Evolutionary conservation across 257 asterid species (phyloP).

Genomic region (Gynochthodes officinalis): DNA sequence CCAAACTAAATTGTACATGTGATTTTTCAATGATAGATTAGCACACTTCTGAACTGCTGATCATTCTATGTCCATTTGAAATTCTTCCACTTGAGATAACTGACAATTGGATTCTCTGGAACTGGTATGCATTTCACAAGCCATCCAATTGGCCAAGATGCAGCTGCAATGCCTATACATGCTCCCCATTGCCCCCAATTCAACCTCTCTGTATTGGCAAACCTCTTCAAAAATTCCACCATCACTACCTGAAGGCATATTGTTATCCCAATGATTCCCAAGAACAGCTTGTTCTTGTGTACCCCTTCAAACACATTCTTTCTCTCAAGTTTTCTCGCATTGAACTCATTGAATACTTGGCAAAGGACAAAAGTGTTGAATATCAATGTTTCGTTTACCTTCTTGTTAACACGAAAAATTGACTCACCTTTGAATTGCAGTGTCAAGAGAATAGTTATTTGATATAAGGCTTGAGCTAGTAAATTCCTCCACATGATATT

Average conservation of each 20-base stretch:
- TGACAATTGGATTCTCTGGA: conserved; percentile 23
- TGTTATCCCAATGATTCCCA: conserved; percentile 55
- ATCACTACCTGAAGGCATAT: conserved; percentile 49
- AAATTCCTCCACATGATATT: conserved; percentile 53
- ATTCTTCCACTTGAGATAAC: conserved; percentile 14
- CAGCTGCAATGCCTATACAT: conserved; percentile 47
- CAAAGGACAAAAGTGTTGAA: conserved; percentile 58
- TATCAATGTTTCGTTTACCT: conserved; percentile 47
- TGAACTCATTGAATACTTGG: conserved; percentile 61
- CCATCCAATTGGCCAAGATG: conserved; percentile 56
- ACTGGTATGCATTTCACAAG: conserved; percentile 43
- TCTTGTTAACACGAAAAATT: conserved; percentile 23
- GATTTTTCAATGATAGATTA: neutral
- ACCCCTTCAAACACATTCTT: conserved; percentile 58
- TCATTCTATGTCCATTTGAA: conserved; percentile 1
- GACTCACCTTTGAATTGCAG: conserved; percentile 40
- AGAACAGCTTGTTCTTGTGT: conserved; percentile 42
- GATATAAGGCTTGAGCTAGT: conserved; percentile 41
- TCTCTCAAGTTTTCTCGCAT: conserved; percentile 53
- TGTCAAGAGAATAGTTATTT: conserved; percentile 31
- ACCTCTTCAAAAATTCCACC: conserved; percentile 63
- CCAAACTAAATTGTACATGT: neutral
- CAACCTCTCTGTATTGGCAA: conserved; percentile 60
- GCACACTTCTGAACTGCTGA: no score
- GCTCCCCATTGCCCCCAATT: conserved; percentile 57